Evolutionary conservation across 2,329 filamentous ascomycete species (phyloP), one percentile per base, ranked within the genome.

Genomic region (Phoma sp.): DNA sequence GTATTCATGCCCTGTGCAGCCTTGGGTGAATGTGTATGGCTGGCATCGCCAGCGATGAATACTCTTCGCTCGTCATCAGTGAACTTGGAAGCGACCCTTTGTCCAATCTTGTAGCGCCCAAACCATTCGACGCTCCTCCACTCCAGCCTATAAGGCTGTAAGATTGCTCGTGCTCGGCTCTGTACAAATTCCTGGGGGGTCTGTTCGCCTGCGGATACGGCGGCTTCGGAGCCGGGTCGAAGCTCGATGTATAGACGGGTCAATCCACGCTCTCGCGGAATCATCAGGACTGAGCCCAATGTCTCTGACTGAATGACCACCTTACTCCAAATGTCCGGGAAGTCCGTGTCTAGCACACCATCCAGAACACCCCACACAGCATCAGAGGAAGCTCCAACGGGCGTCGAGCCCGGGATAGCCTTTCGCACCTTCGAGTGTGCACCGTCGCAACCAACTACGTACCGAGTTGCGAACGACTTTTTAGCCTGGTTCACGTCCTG

Each of bases 281-380:
- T 88, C 71, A 89, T 88, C n/a, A 91, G 80, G 40, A 91, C 85
- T 0, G 88, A 89, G 2, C 88, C 88, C 39, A 85, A 80, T 55
- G 84, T 80, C 57, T 90, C 84, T 2, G 85, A 88, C 61, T 88
- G 87, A 7, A 90, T 81, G 0, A 89, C 82, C 0, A 87, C 87
- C 75, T 91, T 91, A 71, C 85, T 88, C 87, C 88, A 91, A 43
- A 91, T 83, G 65, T 91, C 88, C 1, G 88, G 88, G 63, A 91
- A 91, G 69, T 90, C 82, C 7, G 88, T 91, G 38, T 88, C 84
- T 9, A 91, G 74, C 69, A 86, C 84, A 62, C 88, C 88, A 69
- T 91, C 88, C 3, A 91, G 76, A 2, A 91, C 88, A 51, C 88
- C 88, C 88, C 88, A 91, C 19, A 86, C 84, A 4, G 85, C 82